Evolutionary conservation across 306 rosid species (phyloP).

Genomic region (Prosopis cineraria): DNA sequence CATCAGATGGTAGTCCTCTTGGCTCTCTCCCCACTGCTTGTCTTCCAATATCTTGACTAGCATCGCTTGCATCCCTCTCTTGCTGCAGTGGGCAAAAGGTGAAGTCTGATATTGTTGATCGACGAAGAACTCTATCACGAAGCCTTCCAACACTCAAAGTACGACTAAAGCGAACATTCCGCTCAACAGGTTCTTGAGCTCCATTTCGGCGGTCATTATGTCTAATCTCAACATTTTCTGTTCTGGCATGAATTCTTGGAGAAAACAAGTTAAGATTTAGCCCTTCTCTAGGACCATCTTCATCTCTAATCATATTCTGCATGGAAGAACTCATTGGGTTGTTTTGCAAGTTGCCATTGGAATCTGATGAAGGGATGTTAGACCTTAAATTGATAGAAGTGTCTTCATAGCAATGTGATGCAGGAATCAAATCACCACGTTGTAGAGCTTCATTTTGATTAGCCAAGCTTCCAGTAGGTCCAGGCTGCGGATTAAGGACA

Average conservation of each 20-base stretch:
- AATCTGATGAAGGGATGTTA: conserved; percentile 38
- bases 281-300: conserved; percentile 46
- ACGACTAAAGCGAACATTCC: conserved; percentile 90
- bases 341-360: conserved; percentile 39
- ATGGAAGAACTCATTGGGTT: conserved; percentile 46
- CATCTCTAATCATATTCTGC: conserved; percentile 47
- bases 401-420: conserved; percentile 46
- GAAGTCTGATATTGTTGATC: conserved; percentile 78
- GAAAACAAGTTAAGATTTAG: conserved; percentile 49
- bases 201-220: conserved; percentile 61
- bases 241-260: conserved; percentile 51
- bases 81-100: conserved; percentile 73
- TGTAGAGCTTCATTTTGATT: conserved; percentile 56
- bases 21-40: conserved; percentile 53
- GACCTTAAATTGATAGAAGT: conserved; percentile 53
- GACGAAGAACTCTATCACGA: conserved; percentile 95
- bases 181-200: conserved; percentile 83
- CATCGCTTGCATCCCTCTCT: conserved; percentile 71
- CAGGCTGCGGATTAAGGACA: conserved; percentile 50
- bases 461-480: conserved; percentile 40
- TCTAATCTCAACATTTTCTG: conserved; percentile 61
- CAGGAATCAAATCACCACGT: conserved; percentile 45
- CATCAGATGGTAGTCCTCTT: conserved; percentile 46
- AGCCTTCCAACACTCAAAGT: conserved; percentile 99
- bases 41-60: conserved; percentile 50